These are phyloP conservation scores for Lodderomyces elongisporus DNA, from an alignment of 1,139 yeast species.

Conservation along the genomic window DNA sequence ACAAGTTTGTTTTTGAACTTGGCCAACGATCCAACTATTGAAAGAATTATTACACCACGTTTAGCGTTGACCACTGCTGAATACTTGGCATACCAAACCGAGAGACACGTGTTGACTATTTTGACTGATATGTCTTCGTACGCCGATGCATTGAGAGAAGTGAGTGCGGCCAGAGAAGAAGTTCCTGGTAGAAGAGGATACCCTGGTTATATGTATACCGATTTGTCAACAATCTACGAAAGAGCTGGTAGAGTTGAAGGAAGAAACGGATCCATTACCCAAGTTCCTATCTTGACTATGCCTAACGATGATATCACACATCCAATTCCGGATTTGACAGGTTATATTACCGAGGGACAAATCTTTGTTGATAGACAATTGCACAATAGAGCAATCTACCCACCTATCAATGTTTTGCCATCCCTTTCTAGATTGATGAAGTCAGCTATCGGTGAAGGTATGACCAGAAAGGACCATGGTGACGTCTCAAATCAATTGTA, in stretches of 20 bases:
- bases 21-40: constrained; percentile 99
- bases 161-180: constrained; percentile 99
- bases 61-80: constrained; percentile 99
- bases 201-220: constrained; percentile 99
- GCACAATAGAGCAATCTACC: constrained; percentile 93
- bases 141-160: constrained; percentile 99
- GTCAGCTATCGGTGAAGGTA: constrained; percentile 99
- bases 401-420: constrained; percentile 97
- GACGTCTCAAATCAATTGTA: constrained; percentile 98
- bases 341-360: constrained; percentile 99
- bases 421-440: constrained; percentile 97
- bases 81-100: constrained; percentile 97
- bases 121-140: constrained; percentile 98
- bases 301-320: constrained; percentile 99
- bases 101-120: constrained; percentile 96
- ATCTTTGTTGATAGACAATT: constrained; percentile 95
- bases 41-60: constrained; percentile 98
- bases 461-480: constrained; percentile 99
- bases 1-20: constrained; percentile 92
- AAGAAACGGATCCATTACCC: constrained; percentile 98
- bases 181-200: constrained; percentile 99
- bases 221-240: constrained; percentile 96
- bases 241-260: constrained; percentile 99
- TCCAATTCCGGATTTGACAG: constrained; percentile 99
- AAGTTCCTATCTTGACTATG: constrained; percentile 97